phyloP scores from a whole-genome alignment of 768 basidiomycete species.

The Tylopilus balloui region DNA sequence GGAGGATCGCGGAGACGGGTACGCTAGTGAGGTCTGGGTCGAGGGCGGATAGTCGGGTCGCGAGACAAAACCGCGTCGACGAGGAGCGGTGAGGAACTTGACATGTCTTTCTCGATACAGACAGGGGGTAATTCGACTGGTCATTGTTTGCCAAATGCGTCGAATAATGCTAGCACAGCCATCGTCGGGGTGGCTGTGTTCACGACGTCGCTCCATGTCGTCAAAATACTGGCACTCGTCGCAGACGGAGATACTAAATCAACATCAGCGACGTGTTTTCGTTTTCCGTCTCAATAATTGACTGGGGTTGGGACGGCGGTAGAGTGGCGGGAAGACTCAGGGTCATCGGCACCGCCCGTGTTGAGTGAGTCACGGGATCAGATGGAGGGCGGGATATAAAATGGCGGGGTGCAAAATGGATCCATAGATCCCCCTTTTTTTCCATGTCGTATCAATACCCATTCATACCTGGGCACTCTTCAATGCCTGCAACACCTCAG shows the following conservation, averaged over 20 bases:
- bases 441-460: conserved; percentile 50
- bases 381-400: conserved; percentile 27
- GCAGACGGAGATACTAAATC: too few species aligned
- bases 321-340: background rate
- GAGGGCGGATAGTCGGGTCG: conserved; percentile 41
- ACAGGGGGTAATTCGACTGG: background rate
- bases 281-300: too few species aligned
- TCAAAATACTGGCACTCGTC: too few species aligned
- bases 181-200: background rate
- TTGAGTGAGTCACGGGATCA: conserved; percentile 24
- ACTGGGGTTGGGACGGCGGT: too few species aligned
- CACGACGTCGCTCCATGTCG: too few species aligned
- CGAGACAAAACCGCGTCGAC: conserved; percentile 23
- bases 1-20: conserved; percentile 66
- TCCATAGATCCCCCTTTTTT: conserved; percentile 25
- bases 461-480: conserved; percentile 44
- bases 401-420: conserved; percentile 22
- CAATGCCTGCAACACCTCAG: conserved; percentile 46
- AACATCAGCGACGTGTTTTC: too few species aligned
- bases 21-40: conserved; percentile 43
- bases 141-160: background rate
- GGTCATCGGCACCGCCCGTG: conserved; percentile 19
- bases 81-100: conserved; percentile 1
- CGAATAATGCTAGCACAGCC: background rate
- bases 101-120: too few species aligned